Conservation (phyloP, 2,329 filamentous ascomycete species). For the Trichoderma lentiforme region DNA sequence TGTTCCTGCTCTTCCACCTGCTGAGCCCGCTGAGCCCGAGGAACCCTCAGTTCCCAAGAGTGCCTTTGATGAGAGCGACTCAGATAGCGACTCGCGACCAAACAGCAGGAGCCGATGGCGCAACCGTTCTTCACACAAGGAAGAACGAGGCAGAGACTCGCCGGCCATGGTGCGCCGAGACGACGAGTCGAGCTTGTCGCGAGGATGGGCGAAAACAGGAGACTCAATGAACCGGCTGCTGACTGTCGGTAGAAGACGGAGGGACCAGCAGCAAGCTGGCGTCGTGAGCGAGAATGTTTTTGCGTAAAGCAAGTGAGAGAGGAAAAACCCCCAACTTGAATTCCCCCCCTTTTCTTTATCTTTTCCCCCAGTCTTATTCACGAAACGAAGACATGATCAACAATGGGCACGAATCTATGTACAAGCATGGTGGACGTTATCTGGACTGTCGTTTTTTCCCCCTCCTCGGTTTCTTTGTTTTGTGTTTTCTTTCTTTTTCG, state of each 20-base stretch:
- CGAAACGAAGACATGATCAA: conserved; percentile 13
- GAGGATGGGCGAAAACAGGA: conserved; percentile 22
- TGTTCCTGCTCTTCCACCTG: neutral
- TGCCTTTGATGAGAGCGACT: conserved; percentile 33
- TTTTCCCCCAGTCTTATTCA: neutral
- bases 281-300: conserved; percentile 29
- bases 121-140: conserved; percentile 23
- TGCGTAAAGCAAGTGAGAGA: neutral
- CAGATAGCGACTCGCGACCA: conserved; percentile 29
- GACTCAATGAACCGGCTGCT: conserved; percentile 27
- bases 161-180: conserved; percentile 1
- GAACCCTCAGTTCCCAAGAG: conserved; percentile 24
- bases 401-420: conserved; percentile 14
- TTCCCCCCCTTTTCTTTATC: neutral
- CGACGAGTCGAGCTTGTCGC: neutral
- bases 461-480: neutral
- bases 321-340: neutral
- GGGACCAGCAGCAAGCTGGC: conserved; percentile 35
- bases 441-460: neutral
- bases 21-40: neutral
- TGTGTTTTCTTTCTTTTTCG: neutral
- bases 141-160: conserved; percentile 23
- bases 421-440: conserved; percentile 12
- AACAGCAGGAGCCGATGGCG: conserved; percentile 19
- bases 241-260: conserved; percentile 26